Percentiles rank a stretch among this genome's conserved stretches.
phyloP scores from a whole-genome alignment of 2,329 filamentous ascomycete genomes.

The Nemania bipapillata region DNA sequence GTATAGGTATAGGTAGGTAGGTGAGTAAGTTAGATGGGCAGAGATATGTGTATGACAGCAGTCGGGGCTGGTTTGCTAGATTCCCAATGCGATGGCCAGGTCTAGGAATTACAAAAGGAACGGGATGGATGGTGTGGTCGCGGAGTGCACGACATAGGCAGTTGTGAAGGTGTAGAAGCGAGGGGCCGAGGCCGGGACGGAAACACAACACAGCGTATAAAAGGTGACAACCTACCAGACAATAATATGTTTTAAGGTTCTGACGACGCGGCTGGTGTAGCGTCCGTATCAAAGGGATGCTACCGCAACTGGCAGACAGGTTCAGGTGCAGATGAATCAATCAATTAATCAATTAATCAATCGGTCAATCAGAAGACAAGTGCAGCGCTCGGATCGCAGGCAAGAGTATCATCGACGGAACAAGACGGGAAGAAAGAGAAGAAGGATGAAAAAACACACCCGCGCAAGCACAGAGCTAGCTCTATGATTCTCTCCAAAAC shows the following conservation, averaged over 20 bases:
- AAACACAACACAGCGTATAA: slow-evolving; percentile 5
- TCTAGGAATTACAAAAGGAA: slow-evolving; percentile 7
- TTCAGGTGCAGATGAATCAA: slow-evolving; percentile 15
- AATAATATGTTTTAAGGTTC: slow-evolving; percentile 27
- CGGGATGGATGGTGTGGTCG: slow-evolving; percentile 16
- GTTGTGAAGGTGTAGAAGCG: not conserved
- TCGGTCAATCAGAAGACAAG: slow-evolving; percentile 31
- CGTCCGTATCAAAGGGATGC: slow-evolving; percentile 29
- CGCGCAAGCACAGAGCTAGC: slow-evolving; percentile 7
- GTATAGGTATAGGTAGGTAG: not conserved
- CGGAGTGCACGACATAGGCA: not conserved
- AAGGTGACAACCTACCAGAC: slow-evolving; percentile 8
- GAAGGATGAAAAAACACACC: slow-evolving; percentile 9
- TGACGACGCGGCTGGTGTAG: slow-evolving; percentile 29
- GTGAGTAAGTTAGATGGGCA: not conserved
- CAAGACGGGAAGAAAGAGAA: slow-evolving; percentile 18
- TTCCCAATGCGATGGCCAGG: slow-evolving; percentile 5
- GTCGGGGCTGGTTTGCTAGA: not conserved
- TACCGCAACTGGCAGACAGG: slow-evolving; percentile 14
- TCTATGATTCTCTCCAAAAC: slow-evolving; percentile 22
- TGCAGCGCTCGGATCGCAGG: slow-evolving; percentile 36
- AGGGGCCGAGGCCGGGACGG: slow-evolving; percentile 26
- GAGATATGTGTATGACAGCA: not conserved
- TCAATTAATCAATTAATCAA: not conserved
- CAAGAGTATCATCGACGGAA: slow-evolving; percentile 29